Conservation (phyloP, 805 yeast genomes). For the Diddensiella caesifluorescens region DNA sequence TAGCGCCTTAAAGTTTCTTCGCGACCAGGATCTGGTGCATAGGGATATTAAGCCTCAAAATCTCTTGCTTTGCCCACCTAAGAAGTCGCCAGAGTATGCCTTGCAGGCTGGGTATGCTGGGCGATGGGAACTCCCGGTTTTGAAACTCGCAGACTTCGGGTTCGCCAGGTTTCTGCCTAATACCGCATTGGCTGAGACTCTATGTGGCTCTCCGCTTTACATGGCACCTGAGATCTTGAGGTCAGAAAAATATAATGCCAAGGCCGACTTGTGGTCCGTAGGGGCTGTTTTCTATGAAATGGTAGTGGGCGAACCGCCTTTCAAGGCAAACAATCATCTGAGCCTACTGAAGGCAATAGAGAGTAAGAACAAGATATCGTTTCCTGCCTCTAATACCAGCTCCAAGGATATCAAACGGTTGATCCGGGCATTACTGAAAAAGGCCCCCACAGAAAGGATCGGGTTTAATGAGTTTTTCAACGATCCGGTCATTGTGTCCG, state of each 20-base stretch:
- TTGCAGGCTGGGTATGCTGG: constrained; percentile 60
- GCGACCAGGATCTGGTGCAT: constrained; percentile 82
- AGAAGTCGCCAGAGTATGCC: constrained; percentile 57
- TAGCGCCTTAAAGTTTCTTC: constrained; percentile 73
- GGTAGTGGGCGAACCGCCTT: constrained; percentile 96
- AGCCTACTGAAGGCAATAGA: constrained; percentile 85
- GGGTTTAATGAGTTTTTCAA: constrained; percentile 83
- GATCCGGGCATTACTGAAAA: constrained; percentile 70
- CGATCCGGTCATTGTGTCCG: constrained; percentile 57
- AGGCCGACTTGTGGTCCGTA: constrained; percentile 97
- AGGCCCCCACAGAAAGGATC: constrained; percentile 82
- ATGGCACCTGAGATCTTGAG: constrained; percentile 98
- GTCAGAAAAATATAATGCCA: constrained; percentile 93
- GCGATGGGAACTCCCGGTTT: constrained; percentile 78
- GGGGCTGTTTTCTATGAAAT: constrained; percentile 95
- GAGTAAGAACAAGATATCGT: constrained; percentile 69
- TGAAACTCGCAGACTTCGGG: constrained; percentile 96
- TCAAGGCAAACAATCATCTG: constrained; percentile 87
- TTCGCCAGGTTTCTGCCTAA: constrained; percentile 93
- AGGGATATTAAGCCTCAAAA: constrained; percentile 96
- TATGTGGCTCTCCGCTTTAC: constrained; percentile 95
- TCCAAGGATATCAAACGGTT: constrained; percentile 62
- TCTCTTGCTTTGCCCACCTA: constrained; percentile 72
- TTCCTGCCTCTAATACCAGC: constrained; percentile 61
- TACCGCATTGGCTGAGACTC: constrained; percentile 90